Percentiles rank a stretch among this genome's conserved stretches.
Evolutionary conservation across 768 basidiomycete genomes (phyloP).

Genomic region (Lactarius deliciosus): DNA sequence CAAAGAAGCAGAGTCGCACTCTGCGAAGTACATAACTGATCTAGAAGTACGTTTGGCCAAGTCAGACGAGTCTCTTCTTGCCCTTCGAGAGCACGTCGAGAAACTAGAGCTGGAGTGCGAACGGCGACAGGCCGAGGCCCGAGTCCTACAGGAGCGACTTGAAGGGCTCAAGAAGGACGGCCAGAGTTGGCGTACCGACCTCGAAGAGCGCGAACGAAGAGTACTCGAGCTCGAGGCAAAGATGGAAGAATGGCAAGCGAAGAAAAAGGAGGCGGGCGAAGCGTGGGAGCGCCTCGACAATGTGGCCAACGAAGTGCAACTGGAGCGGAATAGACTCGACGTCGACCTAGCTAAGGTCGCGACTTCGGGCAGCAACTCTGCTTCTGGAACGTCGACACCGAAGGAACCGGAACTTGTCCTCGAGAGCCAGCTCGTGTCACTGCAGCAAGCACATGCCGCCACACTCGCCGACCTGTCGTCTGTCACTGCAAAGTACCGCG

Average conservation of each 20-base stretch:
- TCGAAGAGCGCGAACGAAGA: conserved; percentile 78
- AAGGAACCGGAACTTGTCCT: conserved; percentile 41
- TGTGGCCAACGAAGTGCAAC: conserved; percentile 68
- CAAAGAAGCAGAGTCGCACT: conserved; percentile 72
- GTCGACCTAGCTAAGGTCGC: conserved; percentile 33
- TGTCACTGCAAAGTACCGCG: conserved; percentile 79
- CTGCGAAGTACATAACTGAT: conserved; percentile 78
- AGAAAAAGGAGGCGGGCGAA: conserved; percentile 64
- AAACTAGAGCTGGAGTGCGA: conserved; percentile 74
- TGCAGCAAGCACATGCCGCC: conserved; percentile 82
- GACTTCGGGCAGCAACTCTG: conserved; percentile 33
- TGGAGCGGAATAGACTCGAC: conserved; percentile 68
- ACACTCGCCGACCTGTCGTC: conserved; percentile 78
- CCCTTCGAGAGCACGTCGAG: conserved; percentile 70
- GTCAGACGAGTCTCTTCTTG: conserved; percentile 73
- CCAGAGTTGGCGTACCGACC: conserved; percentile 78
- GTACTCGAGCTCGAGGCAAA: conserved; percentile 75
- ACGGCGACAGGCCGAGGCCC: conserved; percentile 68
- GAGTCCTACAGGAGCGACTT: conserved; percentile 66
- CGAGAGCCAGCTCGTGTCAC: conserved; percentile 62
- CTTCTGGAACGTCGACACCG: conserved; percentile 36
- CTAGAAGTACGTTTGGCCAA: conserved; percentile 79
- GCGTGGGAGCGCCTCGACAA: conserved; percentile 64
- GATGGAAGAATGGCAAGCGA: conserved; percentile 76
- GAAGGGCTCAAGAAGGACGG: conserved; percentile 69